Conservation (phyloP, 2,329 filamentous ascomycete genomes). For the Colletotrichum sp. region DNA sequence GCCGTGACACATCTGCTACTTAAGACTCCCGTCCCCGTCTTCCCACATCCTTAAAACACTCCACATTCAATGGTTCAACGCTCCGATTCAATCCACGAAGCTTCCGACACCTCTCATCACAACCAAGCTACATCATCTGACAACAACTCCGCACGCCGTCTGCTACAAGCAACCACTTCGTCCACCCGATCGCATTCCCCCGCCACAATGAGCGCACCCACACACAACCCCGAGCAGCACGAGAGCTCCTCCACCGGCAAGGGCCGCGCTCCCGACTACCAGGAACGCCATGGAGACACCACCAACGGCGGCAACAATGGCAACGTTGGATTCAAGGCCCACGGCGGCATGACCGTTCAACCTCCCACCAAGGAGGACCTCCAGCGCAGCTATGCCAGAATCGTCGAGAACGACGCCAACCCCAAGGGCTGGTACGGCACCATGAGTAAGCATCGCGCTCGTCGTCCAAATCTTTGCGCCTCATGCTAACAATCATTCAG, state of each 20-base stretch:
- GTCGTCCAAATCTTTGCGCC: neutral
- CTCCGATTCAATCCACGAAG: conserved; percentile 1
- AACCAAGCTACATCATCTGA: conserved; percentile 21
- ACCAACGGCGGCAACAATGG: conserved; percentile 22
- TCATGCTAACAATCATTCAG: conserved; percentile 36
- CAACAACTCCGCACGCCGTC: neutral
- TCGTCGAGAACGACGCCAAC: conserved; percentile 68
- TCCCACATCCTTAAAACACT: neutral
- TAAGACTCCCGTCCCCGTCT: conserved; percentile 7
- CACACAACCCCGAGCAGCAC: neutral
- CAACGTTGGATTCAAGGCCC: conserved; percentile 50
- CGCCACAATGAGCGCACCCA: conserved; percentile 19
- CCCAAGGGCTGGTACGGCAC: conserved; percentile 87
- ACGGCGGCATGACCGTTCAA: conserved; percentile 72
- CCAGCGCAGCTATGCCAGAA: conserved; percentile 78
- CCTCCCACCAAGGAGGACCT: conserved; percentile 84
- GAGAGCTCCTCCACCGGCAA: conserved; percentile 19
- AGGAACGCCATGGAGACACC: neutral
- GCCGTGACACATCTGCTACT: conserved; percentile 3
- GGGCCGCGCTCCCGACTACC: conserved; percentile 15
- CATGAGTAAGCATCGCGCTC: conserved; percentile 68
- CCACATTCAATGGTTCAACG: neutral
- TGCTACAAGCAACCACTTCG: neutral
- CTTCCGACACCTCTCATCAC: neutral
- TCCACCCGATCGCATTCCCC: conserved; percentile 8